Conservation (phyloP, 345 rosid species). For the Eucalyptus microcorys region DNA sequence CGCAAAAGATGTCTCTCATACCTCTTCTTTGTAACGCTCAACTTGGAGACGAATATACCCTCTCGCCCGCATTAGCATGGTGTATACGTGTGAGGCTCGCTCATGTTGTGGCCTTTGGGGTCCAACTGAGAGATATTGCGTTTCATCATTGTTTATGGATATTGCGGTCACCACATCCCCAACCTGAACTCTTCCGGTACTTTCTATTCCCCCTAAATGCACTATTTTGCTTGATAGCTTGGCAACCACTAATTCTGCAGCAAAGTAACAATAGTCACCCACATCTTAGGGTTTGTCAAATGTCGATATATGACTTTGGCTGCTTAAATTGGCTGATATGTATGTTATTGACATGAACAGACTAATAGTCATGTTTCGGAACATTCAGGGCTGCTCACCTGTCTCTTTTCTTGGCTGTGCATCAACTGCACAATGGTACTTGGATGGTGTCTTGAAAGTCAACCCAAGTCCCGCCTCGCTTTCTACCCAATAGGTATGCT, state of each 20-base stretch:
- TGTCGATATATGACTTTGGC: not conserved
- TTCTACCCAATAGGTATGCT: conserved; percentile 15
- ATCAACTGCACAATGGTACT: not conserved
- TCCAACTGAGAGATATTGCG: conserved; percentile 9
- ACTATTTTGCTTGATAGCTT: conserved; percentile 8
- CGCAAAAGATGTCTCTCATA: not conserved
- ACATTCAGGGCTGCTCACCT: not conserved
- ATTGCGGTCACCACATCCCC: conserved; percentile 16
- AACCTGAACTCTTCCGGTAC: conserved; percentile 14
- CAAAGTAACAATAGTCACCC: not conserved
- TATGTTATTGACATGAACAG: not conserved
- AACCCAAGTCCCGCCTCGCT: conserved; percentile 17
- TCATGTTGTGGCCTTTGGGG: conserved; percentile 4
- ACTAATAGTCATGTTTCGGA: not conserved
- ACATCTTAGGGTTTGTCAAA: not conserved
- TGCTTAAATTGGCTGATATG: not conserved
- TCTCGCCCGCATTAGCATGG: conserved; percentile 4
- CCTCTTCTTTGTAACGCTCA: conserved; percentile 9
- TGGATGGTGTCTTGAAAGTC: conserved; percentile 4
- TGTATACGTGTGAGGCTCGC: not conserved
- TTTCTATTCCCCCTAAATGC: conserved; percentile 4
- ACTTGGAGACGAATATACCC: conserved; percentile 8
- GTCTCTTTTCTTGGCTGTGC: conserved; percentile 1
- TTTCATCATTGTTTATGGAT: conserved; percentile 9
- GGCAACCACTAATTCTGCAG: conserved; percentile 9